Conservation (phyloP, 2,329 filamentous ascomycete genomes). For the Pyricularia grisea region DNA sequence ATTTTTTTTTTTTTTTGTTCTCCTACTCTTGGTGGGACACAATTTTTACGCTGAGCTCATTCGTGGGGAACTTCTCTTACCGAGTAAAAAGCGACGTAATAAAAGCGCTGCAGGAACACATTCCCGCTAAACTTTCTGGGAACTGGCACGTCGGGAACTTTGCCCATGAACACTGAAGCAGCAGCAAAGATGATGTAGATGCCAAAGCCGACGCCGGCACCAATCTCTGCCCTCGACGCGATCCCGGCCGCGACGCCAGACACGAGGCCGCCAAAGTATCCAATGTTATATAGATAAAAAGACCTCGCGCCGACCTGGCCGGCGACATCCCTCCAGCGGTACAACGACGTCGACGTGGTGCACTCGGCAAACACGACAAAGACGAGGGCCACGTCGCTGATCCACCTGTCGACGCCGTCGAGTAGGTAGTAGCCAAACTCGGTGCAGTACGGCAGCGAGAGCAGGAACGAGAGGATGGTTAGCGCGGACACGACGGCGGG, state of each 20-base stretch:
- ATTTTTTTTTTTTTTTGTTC: background rate
- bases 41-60: too few relatives aligned
- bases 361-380: slow-evolving; percentile 45
- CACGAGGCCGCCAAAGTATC: slow-evolving; percentile 43
- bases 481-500: slow-evolving; percentile 38
- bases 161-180: slow-evolving; percentile 28
- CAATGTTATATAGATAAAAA: slow-evolving; percentile 35
- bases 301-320: slow-evolving; percentile 32
- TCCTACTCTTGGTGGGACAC: too few relatives aligned
- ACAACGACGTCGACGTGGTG: slow-evolving; percentile 41
- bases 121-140: slow-evolving; percentile 32
- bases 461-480: slow-evolving; percentile 38
- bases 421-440: slow-evolving; percentile 48
- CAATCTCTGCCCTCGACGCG: slow-evolving; percentile 12
- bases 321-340: slow-evolving; percentile 38
- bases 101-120: slow-evolving; percentile 29
- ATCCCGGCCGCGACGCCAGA: slow-evolving; percentile 28
- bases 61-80: slow-evolving; percentile 25
- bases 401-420: slow-evolving; percentile 44
- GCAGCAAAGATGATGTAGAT: slow-evolving; percentile 34
- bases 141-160: slow-evolving; percentile 28
- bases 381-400: slow-evolving; percentile 43
- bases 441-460: slow-evolving; percentile 47
- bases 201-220: slow-evolving; percentile 41
- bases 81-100: slow-evolving; percentile 48